Base-by-base conservation (phyloP, 371 early-diverging fungal genomes). In the Mortierella sp. region DNA sequence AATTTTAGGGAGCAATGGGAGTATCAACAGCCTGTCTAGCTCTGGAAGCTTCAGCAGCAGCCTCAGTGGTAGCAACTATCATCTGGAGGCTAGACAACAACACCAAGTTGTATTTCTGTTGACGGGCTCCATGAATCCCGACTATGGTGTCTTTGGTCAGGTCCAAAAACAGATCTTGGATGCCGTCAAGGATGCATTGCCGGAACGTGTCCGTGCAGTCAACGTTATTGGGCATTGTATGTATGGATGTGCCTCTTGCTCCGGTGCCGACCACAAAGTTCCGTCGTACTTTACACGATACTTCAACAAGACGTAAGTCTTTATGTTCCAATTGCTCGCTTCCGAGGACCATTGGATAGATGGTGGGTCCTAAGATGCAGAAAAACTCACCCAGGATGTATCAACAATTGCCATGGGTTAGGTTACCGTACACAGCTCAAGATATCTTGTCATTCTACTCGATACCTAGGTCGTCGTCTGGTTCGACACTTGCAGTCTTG, bases 201-300 rank as follows among this genome's bases (percentile, higher is more conserved):
- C 67, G 5, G 70, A 70, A 19, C 48, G 71, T 19, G 70, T 79
- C 4, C 49, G 52, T n/a, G 70, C 67, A 2, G 76, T 79, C 34
- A 62, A 63, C 21, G 56, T 74, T 10, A 74, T 79, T 22, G 76
- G 76, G 2, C 76, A 74, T 54, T 79, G 76, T 24, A 74, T 74
- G 62, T 79, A 74, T 41, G 76, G 79, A 27, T 79, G 79, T 41
- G 57, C 61, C 9, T 70, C 71, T 3, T 74, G 76, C 48, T 58
- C 58, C 14, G 79, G 76, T 19, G 63, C 57, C 19, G 79, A 79
- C 41, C 79, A 79, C 47, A 74, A 74, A 31, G 76, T 74, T 22
- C 79, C 79, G 17, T 37, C 74, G 47, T 74, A 79, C 54, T 79
- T 69, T 50, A 79, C 79, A 1, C 76, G 79, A 9, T 74, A 74